Base-by-base conservation (phyloP, 805 yeast species). In the Ogataea populi-albae region DNA sequence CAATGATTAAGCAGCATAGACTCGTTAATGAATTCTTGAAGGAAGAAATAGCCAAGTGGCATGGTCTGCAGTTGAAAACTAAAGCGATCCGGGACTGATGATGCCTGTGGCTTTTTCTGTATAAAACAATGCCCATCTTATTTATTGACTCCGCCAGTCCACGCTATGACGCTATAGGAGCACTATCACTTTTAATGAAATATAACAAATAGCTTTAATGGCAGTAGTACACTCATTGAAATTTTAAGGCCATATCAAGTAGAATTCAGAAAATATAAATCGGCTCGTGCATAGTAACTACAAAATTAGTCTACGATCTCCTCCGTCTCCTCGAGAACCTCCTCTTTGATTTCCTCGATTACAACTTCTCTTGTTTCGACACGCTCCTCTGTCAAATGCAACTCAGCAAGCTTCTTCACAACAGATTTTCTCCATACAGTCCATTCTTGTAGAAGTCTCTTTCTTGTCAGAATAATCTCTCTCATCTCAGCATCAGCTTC, bases 41-140 rank as follows among this genome's bases (percentile, higher is more conserved):
- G 42, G 95, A 86, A 26, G 98, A 93, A 51, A 86, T 93, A 30
- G 66, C 78, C 19, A 71, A 82, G 52, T 93, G 98, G 98, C 98
- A 93, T 57, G 98, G 98, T 0, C 65, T 91, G 35, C 97, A 91
- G 59, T 69, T 91, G 43, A 75, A 74, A 47, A 91, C 98, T 0
- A 81, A 73, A 54, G 77, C 77, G 23, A 63, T 50, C n/a, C 47
- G 53, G 30, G 41, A 33, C 20, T 35, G 23, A 26, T 15, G 11
- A 14, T 34, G n/a, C n/a, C n/a, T n/a, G n/a, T n/a, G n/a, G n/a
- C n/a, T n/a, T n/a, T n/a, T n/a, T n/a, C n/a, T n/a, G n/a, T n/a
- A n/a, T n/a, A n/a, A n/a, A n/a, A n/a, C n/a, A n/a, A n/a, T n/a
- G n/a, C n/a, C n/a, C n/a, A n/a, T n/a, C n/a, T n/a, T n/a, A n/a